A percentile compares a stretch with the other conserved stretches of the same genome.
These are phyloP conservation scores for Logfia minima DNA, from an alignment of 129 eudicot species.

Conservation along the genomic window DNA sequence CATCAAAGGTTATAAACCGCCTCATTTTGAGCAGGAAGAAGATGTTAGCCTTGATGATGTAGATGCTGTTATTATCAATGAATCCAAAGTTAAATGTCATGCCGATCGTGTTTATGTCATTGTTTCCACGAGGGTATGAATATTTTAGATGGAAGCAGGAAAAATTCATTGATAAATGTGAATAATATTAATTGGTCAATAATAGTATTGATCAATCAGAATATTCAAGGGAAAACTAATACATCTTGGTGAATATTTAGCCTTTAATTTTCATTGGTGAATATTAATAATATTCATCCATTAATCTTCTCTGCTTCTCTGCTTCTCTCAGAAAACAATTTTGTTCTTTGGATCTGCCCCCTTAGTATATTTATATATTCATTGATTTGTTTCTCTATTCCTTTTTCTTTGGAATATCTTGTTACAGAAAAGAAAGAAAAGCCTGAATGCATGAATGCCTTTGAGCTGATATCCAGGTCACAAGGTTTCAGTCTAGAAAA, in stretches of 20 bases:
- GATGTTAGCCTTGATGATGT: constrained; percentile 82
- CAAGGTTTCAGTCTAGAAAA: constrained; percentile 80
- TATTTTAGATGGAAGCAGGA: too few relatives aligned
- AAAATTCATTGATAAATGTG: too few relatives aligned
- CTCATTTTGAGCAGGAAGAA: constrained; percentile 63
- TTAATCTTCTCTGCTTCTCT: too few relatives aligned
- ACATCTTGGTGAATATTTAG: not conserved
- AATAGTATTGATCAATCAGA: too few relatives aligned
- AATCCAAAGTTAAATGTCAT: constrained; percentile 52
- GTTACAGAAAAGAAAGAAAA: constrained; percentile 83
- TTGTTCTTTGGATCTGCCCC: too few relatives aligned
- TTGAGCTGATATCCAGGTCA: constrained; percentile 83
- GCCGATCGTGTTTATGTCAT: not conserved
- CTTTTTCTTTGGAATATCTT: constrained; percentile 62
- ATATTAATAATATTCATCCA: too few relatives aligned
- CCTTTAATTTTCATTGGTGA: not conserved
- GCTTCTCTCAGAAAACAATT: too few relatives aligned
- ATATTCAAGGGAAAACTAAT: not conserved
- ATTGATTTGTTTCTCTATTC: not conserved
- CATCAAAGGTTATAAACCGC: constrained; percentile 70
- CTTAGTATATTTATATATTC: not conserved
- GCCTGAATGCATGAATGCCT: constrained; percentile 92
- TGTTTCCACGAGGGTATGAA: not conserved
- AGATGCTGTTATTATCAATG: constrained; percentile 69
- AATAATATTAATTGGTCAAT: too few relatives aligned